Evolutionary conservation across 257 asterid genomes (phyloP), one percentile per base, ranked within the genome.

Genomic region (Eustoma russellianum): DNA sequence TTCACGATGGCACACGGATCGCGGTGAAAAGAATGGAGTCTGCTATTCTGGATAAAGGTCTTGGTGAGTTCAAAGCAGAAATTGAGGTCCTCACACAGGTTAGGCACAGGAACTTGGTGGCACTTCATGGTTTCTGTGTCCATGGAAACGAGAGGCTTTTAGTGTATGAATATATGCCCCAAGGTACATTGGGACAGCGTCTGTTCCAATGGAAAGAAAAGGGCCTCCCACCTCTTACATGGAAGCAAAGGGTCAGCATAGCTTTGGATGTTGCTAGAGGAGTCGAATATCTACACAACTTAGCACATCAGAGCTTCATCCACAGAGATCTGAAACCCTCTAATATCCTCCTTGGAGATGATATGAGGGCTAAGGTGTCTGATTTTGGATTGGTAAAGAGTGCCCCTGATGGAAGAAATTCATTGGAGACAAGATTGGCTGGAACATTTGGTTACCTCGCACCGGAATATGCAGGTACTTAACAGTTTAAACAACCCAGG

Each of bases 401-500:
- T 10, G 90, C 97, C 6, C 90, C 91, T 1, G 85, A 77, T 33
- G 83, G 86, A 0, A 73, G 67, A 34, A 35, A 60, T 50, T 88
- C 99, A 0, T 46, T 88, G 5, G 93, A 80, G 63, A 88, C 99
- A 2, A 63, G 72, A 49, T 67, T 88, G 41, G 99, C 99, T 0
- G 99, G 99, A 64, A 92, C 99, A 1, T 91, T 91, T 14, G 98
- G 98, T 13, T 91, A 87, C 71, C 92, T 91, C 66, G 97, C 98
- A 46, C 98, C 98, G 0, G 98, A 92, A 57, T 92, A 92, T 34
- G 94, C 93, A 2, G 84, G 97, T 91, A 79, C 40, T 68, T 14
- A 24, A 9, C 0, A 44, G 3, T 24, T 24, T 24, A 24, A 24
- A 4, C 30, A 2, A 4, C 30, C 30, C 3, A 24, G 30, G 30